These are phyloP conservation scores for Venturia carpophila DNA, from an alignment of 2,329 filamentous ascomycete genomes.

Conservation along the genomic window DNA sequence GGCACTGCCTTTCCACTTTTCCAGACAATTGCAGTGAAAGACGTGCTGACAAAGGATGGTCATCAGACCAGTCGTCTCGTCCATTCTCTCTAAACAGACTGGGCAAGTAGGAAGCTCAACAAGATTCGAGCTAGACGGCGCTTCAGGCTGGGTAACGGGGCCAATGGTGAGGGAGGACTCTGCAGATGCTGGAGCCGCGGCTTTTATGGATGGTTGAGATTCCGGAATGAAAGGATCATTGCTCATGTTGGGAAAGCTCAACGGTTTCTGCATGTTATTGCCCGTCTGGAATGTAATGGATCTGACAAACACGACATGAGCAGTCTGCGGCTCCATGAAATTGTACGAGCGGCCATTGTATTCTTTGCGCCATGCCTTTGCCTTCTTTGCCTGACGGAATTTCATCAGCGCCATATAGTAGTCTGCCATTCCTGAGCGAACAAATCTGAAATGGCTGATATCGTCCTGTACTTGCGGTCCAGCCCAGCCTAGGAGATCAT, in stretches of 20 bases:
- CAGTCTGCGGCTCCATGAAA: slow-evolving; percentile 87
- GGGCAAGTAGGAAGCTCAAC: slow-evolving; percentile 92
- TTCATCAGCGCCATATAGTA: slow-evolving; percentile 95
- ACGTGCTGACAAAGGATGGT: slow-evolving; percentile 97
- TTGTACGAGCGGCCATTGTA: slow-evolving; percentile 95
- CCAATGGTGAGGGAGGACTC: slow-evolving; percentile 36
- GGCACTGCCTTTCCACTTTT: slow-evolving; percentile 90
- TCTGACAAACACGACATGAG: slow-evolving; percentile 90
- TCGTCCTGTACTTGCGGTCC: slow-evolving; percentile 78
- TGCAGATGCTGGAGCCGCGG: slow-evolving; percentile 28
- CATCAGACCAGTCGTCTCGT: slow-evolving; percentile 88
- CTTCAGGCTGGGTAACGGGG: slow-evolving; percentile 48
- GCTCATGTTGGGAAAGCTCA: slow-evolving; percentile 52
- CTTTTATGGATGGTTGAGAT: slow-evolving; percentile 11
- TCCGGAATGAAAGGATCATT: slow-evolving; percentile 54
- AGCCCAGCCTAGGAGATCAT: slow-evolving; percentile 84
- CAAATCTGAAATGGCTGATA: slow-evolving; percentile 90
- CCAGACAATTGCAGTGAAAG: slow-evolving; percentile 91
- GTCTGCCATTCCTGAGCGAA: slow-evolving; percentile 80
- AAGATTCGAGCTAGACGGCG: slow-evolving; percentile 71
- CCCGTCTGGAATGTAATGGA: slow-evolving; percentile 77
- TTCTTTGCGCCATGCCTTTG: slow-evolving; percentile 70
- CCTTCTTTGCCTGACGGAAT: slow-evolving; percentile 67
- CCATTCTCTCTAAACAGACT: slow-evolving; percentile 95
- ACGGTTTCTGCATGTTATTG: slow-evolving; percentile 34